phyloP scores from a whole-genome alignment of 73 alveolate species.

The Durusdinium trenchii region DNA sequence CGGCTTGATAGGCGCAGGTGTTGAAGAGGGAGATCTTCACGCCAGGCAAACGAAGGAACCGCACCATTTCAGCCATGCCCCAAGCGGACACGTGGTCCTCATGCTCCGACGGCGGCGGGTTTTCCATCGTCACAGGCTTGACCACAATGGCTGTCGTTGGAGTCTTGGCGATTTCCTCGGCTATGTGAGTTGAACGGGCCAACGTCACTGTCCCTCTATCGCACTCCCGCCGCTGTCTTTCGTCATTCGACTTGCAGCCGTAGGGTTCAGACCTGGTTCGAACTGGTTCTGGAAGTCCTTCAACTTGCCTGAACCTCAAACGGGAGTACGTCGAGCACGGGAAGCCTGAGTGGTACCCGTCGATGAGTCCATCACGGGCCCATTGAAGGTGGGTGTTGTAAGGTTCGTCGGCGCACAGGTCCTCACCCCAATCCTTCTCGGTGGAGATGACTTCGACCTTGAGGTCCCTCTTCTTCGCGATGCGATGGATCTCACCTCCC shows the following conservation, averaged over 20 bases:
- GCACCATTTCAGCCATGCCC: background rate
- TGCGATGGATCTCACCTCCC: background rate
- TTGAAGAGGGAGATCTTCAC: background rate
- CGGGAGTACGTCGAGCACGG: background rate
- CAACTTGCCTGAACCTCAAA: background rate
- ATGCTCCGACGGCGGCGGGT: background rate
- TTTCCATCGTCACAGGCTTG: background rate
- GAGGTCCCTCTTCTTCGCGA: background rate
- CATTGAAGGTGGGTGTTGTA: background rate
- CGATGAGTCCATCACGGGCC: background rate
- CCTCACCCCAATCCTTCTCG: background rate
- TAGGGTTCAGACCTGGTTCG: background rate
- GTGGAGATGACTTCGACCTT: background rate
- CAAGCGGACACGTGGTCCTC: background rate
- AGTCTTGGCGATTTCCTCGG: background rate
- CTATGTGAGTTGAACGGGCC: background rate
- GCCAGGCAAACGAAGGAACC: background rate
- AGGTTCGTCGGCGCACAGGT: background rate
- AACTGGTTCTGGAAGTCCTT: background rate
- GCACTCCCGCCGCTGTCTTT: background rate
- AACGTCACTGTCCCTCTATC: background rate
- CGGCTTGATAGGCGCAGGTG: background rate
- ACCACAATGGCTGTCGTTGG: background rate
- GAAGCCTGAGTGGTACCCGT: background rate
- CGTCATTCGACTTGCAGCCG: background rate